Evolutionary conservation across 306 rosid genomes (phyloP), one percentile per base, ranked within the genome.

Genomic region (Prunus davidiana): DNA sequence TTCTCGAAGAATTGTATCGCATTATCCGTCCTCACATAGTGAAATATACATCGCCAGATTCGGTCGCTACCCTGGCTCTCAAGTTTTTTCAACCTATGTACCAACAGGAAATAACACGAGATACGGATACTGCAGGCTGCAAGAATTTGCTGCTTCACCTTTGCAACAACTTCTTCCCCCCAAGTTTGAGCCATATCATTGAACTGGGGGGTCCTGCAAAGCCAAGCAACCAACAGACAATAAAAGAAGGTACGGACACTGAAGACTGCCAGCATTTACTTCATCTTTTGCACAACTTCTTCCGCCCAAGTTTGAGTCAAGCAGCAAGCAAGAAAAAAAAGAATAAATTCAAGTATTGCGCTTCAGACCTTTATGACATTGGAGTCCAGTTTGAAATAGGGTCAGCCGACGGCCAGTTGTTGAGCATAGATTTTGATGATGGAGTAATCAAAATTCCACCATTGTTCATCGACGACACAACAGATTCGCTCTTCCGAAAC

Each of bases 401-500:
- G 58, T 52, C 58, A 2, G 0, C 22, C 8, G 58, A 52, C 16
- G 27, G 28, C 18, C 60, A 69, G 27, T 50, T 69, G 46, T 27
- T 27, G 74, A 27, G 28, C 73, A 67, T 52, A 49, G 32, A 16
- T 27, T 69, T 69, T 27, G 2, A 22, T 4, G 18, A 12, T 14
- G 73, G 60, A 16, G 73, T 50, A 8, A 49, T 78, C 1, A 27
- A 8, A 4, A 83, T 79, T 1, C 72, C 86, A 3, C 73, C 20
- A 0, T 5, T 82, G 16, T 14, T 0, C 22, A 66, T 82, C 7
- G 75, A 67, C 15, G 81, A 52, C 8, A 70, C 78, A 32, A 75
- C 75, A 12, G 78, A 83, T 50, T 51, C 73, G 3, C 30, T 74
- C 41, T 66, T 74, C 80, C 76, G 81, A 70, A 83, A 79, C 10